Conservation (phyloP, 108 stramenopile species). For the Aurantiochytrium sp. region DNA sequence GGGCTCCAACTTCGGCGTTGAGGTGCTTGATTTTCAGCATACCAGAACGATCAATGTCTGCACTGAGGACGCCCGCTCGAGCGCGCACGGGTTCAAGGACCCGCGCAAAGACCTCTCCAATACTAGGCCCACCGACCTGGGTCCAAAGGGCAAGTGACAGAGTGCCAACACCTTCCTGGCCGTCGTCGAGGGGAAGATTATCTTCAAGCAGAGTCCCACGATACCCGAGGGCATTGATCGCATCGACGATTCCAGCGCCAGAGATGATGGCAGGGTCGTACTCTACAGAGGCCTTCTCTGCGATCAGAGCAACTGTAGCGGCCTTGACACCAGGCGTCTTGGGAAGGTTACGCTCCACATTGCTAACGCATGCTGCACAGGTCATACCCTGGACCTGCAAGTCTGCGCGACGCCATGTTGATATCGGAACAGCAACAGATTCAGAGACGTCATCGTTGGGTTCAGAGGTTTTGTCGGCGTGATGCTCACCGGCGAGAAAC, state of each 20-base stretch:
- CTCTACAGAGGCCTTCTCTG: constrained; percentile 13
- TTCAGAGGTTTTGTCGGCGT: background rate
- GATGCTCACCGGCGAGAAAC: no score
- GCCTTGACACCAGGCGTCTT: background rate
- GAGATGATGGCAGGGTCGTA: background rate
- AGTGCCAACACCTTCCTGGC: background rate
- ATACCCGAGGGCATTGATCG: background rate
- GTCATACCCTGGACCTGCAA: constrained; percentile 21
- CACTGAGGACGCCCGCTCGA: background rate
- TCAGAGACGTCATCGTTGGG: background rate
- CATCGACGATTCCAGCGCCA: background rate
- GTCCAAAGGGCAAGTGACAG: background rate
- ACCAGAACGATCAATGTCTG: background rate
- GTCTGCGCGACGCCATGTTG: background rate
- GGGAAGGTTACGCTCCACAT: background rate
- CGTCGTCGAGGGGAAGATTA: background rate
- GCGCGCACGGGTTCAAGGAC: background rate
- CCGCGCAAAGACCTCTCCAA: background rate
- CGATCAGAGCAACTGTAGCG: background rate
- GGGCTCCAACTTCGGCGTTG: background rate
- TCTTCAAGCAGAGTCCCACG: background rate
- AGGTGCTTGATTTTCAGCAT: background rate
- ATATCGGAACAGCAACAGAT: background rate
- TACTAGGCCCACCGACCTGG: background rate
- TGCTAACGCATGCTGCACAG: background rate